Conservation (phyloP, 2,329 filamentous ascomycete genomes). For the Phaeosphaeriaceae sp. region DNA sequence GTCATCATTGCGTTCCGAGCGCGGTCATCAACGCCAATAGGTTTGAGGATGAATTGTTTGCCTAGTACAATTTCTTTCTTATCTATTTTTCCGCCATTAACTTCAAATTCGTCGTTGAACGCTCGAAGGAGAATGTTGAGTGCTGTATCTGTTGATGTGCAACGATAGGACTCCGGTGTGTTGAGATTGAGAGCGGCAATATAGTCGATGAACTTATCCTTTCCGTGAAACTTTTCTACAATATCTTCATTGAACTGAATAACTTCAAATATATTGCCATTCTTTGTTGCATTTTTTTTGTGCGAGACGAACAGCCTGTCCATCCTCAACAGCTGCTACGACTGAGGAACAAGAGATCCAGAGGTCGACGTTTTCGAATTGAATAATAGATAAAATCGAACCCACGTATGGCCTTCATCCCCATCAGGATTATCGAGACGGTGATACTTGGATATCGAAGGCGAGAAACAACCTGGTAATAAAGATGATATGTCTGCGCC, state of each 20-base stretch:
- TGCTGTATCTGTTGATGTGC: slow-evolving; percentile 61
- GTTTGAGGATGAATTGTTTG: slow-evolving; percentile 70
- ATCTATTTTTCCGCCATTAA: neutral
- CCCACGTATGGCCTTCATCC: slow-evolving; percentile 60
- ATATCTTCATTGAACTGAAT: slow-evolving; percentile 67
- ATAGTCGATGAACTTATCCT: slow-evolving; percentile 68
- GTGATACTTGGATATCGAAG: slow-evolving; percentile 63
- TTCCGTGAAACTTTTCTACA: slow-evolving; percentile 67
- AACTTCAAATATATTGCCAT: slow-evolving; percentile 63
- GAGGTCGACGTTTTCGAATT: slow-evolving; percentile 67
- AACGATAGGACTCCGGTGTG: slow-evolving; percentile 53
- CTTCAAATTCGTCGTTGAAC: slow-evolving; percentile 6
- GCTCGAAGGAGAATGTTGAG: slow-evolving; percentile 56
- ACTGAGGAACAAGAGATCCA: slow-evolving; percentile 80
- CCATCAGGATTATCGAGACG: slow-evolving; percentile 47
- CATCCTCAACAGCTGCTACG: slow-evolving; percentile 69
- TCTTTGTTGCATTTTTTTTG: slow-evolving; percentile 57
- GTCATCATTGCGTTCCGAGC: slow-evolving; percentile 66
- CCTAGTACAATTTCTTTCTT: slow-evolving; percentile 26
- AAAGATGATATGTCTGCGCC: slow-evolving; percentile 66
- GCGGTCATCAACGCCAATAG: slow-evolving; percentile 66
- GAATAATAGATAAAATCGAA: slow-evolving; percentile 64
- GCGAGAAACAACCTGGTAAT: slow-evolving; percentile 61
- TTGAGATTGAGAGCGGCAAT: slow-evolving; percentile 54
- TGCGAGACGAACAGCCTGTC: slow-evolving; percentile 59